These are phyloP conservation scores for Biscogniauxia mediterranea DNA, from an alignment of 2,329 filamentous ascomycete genomes.

Conservation along the genomic window DNA sequence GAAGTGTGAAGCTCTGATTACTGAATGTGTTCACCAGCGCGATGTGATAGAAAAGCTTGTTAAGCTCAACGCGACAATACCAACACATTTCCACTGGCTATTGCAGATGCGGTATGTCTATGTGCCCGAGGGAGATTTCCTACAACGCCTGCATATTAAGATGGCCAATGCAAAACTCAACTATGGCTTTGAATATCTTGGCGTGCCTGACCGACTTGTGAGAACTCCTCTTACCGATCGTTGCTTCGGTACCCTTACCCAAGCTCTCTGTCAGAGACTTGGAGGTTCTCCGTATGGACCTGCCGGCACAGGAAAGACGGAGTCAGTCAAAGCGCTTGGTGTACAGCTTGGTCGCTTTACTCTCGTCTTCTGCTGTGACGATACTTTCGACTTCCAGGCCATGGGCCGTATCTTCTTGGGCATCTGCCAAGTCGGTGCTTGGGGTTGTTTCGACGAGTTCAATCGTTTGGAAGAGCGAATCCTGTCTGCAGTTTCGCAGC, in stretches of 20 bases:
- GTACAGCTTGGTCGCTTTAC: constrained; percentile 96
- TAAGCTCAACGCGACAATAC: constrained; percentile 67
- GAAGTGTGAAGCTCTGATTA: constrained; percentile 98
- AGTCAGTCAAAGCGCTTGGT: constrained; percentile 97
- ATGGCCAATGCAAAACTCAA: constrained; percentile 96
- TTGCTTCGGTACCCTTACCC: constrained; percentile 96
- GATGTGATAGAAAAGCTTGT: constrained; percentile 88
- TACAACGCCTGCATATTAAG: constrained; percentile 82
- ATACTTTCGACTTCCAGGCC: constrained; percentile 99
- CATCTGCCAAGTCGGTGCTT: constrained; percentile 98
- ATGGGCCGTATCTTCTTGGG: constrained; percentile 99
- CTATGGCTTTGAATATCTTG: constrained; percentile 97
- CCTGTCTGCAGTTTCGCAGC: constrained; percentile 94
- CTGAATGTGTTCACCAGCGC: constrained; percentile 96
- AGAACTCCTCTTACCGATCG: constrained; percentile 95
- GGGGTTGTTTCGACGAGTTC: constrained; percentile 99
- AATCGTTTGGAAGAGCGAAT: constrained; percentile 98
- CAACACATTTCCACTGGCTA: constrained; percentile 87
- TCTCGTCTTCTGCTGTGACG: constrained; percentile 98
- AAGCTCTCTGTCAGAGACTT: constrained; percentile 90
- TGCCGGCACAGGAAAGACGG: constrained; percentile 96
- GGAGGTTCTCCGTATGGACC: constrained; percentile 97
- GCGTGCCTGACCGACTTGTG: constrained; percentile 93
- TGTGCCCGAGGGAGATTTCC: constrained; percentile 72
- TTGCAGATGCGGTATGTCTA: constrained; percentile 98